Evolutionary conservation across 345 rosid genomes (phyloP).

Genomic region (Murraya koenigii): DNA sequence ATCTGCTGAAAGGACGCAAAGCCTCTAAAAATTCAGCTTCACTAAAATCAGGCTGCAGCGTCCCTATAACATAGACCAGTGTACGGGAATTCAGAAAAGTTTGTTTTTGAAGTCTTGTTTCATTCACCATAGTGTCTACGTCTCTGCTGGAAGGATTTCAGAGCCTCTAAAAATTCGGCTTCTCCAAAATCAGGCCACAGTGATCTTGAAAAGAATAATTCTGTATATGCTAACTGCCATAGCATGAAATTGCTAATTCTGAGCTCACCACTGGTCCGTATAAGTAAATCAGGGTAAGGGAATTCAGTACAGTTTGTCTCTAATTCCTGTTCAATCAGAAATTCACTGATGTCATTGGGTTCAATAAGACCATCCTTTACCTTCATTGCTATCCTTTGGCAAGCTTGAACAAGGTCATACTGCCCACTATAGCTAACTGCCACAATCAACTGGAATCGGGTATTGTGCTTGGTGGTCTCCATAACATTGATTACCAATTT

Average conservation of each 20-base stretch:
- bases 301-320: constrained; percentile 19
- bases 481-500: constrained; percentile 17
- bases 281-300: constrained; percentile 22
- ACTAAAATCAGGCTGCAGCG: constrained; percentile 29
- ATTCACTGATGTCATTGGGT: constrained; percentile 13
- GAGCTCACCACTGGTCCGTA: constrained; percentile 27
- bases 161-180: constrained; percentile 28
- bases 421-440: constrained; percentile 31
- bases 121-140: constrained; percentile 17
- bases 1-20: constrained; percentile 12
- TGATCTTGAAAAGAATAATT: constrained; percentile 22
- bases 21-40: constrained; percentile 30
- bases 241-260: constrained; percentile 29
- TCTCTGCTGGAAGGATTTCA: constrained; percentile 21
- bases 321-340: constrained; percentile 25
- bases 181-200: constrained; percentile 35
- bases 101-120: constrained; percentile 26
- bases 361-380: constrained; percentile 25
- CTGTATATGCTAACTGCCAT: constrained; percentile 32
- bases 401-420: constrained; percentile 34
- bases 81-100: constrained; percentile 11
- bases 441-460: constrained; percentile 26
- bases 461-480: constrained; percentile 18
- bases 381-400: constrained; percentile 28
- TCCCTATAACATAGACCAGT: constrained; percentile 23